Percentiles rank a stretch among this genome's conserved stretches.
Evolutionary conservation across 257 asterid species (phyloP).

Genomic region (Nicotiana benthamiana): DNA sequence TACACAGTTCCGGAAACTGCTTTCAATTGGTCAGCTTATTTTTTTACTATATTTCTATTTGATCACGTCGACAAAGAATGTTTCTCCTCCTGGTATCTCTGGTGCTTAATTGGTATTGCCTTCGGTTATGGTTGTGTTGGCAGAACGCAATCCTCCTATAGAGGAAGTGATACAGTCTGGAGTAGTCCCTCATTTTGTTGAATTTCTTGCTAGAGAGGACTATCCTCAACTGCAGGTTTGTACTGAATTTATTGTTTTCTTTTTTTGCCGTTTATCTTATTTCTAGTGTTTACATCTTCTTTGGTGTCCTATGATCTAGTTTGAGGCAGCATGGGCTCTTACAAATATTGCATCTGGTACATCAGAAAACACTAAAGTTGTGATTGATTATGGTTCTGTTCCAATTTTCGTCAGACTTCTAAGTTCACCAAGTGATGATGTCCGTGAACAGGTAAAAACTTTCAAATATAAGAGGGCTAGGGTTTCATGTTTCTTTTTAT

Average conservation of each 20-base stretch:
- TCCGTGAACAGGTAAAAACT: conserved; percentile 73
- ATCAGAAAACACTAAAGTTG: conserved; percentile 81
- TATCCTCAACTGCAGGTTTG: conserved; percentile 77
- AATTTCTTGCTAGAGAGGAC: conserved; percentile 80
- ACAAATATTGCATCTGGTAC: conserved; percentile 97
- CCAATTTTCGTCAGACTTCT: conserved; percentile 79
- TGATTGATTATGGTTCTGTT: conserved; percentile 86
- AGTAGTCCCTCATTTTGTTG: conserved; percentile 81
- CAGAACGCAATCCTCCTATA: conserved; percentile 89
- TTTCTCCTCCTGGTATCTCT: background rate
- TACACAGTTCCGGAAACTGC: conserved; percentile 90
- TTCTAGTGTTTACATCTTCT: background rate
- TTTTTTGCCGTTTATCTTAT: background rate
- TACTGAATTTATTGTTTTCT: background rate
- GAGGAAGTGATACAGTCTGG: conserved; percentile 91
- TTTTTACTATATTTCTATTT: background rate
- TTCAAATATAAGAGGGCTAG: background rate
- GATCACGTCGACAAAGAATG: background rate
- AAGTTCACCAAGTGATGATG: conserved; percentile 76
- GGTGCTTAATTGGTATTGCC: background rate
- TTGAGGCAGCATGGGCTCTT: conserved; percentile 98
- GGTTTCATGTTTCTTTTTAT: background rate
- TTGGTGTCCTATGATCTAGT: conserved; percentile 30
- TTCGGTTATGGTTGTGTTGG: conserved; percentile 6
- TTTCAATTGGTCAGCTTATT: conserved; percentile 53